Base-by-base conservation (phyloP, 2,329 filamentous ascomycete genomes). In the Botrytis fabae region DNA sequence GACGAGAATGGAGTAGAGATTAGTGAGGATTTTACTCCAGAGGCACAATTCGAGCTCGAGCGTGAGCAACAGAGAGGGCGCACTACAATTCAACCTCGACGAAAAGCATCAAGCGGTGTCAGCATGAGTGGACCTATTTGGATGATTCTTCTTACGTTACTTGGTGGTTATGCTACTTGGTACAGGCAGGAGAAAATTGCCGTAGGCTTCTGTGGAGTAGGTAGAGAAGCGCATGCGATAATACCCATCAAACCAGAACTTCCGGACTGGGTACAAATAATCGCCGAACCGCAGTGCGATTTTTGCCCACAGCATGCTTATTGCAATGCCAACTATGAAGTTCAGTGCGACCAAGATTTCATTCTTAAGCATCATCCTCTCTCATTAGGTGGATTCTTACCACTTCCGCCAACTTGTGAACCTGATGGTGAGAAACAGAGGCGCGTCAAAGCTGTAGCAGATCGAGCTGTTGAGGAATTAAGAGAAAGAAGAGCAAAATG, bases 161-260 rank as follows among this genome's bases (percentile, higher is more conserved):
- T 96, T 10, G 88, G 88, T 46, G 90, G 91, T 0, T 93, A 97
- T 76, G 92, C 87, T 44, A 89, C 89, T 14, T 96, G 95, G 88
- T 99, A 95, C 85, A 88, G 95, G 66, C 93, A 97, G 80, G 96
- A 99, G 83, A 98, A 98, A 86, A 85, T 97, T n/a, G 92, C 93
- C 25, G 93, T 98, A 32, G 96, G 97, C 48, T 99, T 97, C 80
- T 99, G 96, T 81, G 94, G 95, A 20, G 88, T 97, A 70, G 96
- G 92, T 38, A 89, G 91, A 70, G 85, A 89, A 65, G 88, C 86
- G 2, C 85, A 83, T 22, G 72, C 74, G 42, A 76, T 84, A 38
- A 77, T 84, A 22, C 82, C 84, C 64, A 75, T 87, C 18, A 87
- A 90, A 44, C 85, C 92, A 20, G 85, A 79, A 20, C 72, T 97